These are phyloP conservation scores for Stagonosporopsis vannaccii DNA, from an alignment of 2,329 filamentous ascomycete species.

Conservation along the genomic window DNA sequence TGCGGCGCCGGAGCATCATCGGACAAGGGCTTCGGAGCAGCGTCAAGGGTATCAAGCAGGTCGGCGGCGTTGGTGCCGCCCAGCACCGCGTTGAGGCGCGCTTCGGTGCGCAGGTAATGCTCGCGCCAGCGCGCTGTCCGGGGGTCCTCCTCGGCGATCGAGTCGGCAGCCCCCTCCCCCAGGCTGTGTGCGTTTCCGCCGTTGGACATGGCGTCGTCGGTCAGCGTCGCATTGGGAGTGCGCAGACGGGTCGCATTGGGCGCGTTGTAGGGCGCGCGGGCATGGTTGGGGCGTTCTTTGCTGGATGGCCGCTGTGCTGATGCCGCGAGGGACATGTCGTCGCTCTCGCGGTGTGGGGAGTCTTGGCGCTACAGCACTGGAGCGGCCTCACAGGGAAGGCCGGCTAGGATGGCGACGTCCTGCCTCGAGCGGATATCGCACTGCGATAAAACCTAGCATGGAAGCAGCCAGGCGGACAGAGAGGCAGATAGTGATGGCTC, in stretches of 20 bases:
- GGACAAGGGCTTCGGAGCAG: constrained; percentile 32
- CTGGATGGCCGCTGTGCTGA: constrained; percentile 51
- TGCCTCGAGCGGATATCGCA: constrained; percentile 52
- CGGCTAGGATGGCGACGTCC: constrained; percentile 50
- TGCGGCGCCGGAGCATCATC: constrained; percentile 46
- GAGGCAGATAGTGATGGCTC: constrained; percentile 39
- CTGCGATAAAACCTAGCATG: constrained; percentile 49
- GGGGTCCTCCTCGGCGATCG: constrained; percentile 56
- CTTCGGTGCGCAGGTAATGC: constrained; percentile 78
- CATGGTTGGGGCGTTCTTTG: constrained; percentile 53
- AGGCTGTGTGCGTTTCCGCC: constrained; percentile 47
- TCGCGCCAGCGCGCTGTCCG: constrained; percentile 70
- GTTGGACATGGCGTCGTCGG: constrained; percentile 53
- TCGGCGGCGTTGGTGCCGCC: constrained; percentile 49
- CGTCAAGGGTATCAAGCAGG: constrained; percentile 35
- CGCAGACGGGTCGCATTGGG: constrained; percentile 50
- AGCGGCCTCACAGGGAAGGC: constrained; percentile 47
- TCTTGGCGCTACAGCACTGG: constrained; percentile 42
- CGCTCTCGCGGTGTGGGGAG: constrained; percentile 44
- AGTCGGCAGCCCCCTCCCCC: constrained; percentile 49
- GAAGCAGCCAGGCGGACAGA: constrained; percentile 42
- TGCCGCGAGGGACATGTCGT: constrained; percentile 47
- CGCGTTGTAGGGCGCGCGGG: constrained; percentile 45
- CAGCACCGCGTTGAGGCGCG: constrained; percentile 80
- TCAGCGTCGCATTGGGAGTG: constrained; percentile 53